Evolutionary conservation across 1,284 basidiomycete genomes (phyloP), one percentile per base, ranked within the genome.

Genomic region (Rhodotorula sp.): DNA sequence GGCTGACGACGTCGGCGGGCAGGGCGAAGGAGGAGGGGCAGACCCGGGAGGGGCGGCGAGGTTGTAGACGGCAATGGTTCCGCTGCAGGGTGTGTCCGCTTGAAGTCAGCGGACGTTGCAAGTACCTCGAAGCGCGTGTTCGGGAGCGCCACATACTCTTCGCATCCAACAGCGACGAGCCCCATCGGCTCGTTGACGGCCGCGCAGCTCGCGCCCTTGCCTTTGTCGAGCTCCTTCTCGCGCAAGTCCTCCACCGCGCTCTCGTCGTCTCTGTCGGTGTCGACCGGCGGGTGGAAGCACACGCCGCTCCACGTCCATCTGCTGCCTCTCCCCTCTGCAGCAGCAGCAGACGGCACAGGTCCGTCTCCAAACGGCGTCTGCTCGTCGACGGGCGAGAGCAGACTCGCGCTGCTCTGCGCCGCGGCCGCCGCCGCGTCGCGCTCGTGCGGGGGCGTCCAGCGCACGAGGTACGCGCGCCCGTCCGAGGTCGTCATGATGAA

Each of bases 231-330:
- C 57, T 48, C 66, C 21, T 41, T 52, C 61, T 76, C 74, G 60
- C 67, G 57, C 12, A 58, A 25, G 58, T 50, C 68, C 12, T 44
- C 67, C 16, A 25, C 55, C 23, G 44, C 53, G 7, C 21, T 70
- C 17, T 44, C 45, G n/a, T 7, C 42, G 1, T 14, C 44, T 34
- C 34, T 34, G 34, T 34, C 34, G 34, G 34, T 34, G 25, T 41
- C 14, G 10, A 21, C 7, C 4, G 52, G 8, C 1, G 76, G 69
- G 45, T 74, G 73, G 84, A 63, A 87, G 85, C 73, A 84, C 74
- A 61, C 83, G 77, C 88, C 79, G 84, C 85, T 42, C 86, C 85
- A n/a, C 87, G 88, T 70, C 91, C 89, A 70, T 85, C 86, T 4
- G 86, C 85, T 62, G n/a, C 7, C 1, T 25, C 12, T 2, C 34